A percentile compares a stretch with the other conserved stretches of the same genome.
Evolutionary conservation across 1,284 basidiomycete species (phyloP).

Genomic region (Ceratobasidium sp.): DNA sequence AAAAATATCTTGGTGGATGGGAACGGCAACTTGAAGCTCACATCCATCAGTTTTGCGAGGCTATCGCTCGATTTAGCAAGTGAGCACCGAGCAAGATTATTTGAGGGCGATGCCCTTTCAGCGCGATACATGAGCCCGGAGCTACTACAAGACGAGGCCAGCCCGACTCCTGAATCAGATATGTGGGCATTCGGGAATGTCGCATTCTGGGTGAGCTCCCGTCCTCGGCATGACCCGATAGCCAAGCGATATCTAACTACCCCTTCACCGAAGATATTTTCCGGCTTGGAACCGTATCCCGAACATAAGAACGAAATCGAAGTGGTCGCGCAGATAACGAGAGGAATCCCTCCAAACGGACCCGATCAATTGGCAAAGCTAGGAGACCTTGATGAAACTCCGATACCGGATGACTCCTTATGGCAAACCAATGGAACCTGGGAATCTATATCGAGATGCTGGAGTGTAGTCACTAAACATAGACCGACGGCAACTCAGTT

Average conservation of each 20-base stretch:
- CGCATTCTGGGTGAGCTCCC: constrained; percentile 20
- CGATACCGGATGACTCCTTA: no score
- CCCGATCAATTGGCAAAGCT: neutral
- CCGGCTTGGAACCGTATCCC: constrained; percentile 21
- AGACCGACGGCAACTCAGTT: constrained; percentile 18
- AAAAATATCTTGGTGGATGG: constrained; percentile 32
- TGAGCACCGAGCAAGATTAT: neutral
- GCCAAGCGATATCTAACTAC: no score
- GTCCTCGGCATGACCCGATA: neutral
- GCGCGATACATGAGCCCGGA: constrained; percentile 38
- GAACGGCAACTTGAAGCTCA: constrained; percentile 21
- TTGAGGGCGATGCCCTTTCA: neutral
- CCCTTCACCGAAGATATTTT: constrained; percentile 27
- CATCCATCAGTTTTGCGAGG: constrained; percentile 11
- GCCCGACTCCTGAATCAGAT: constrained; percentile 29
- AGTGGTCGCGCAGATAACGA: constrained; percentile 2
- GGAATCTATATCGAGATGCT: constrained; percentile 27
- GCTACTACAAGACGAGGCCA: neutral
- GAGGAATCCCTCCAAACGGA: constrained; percentile 16
- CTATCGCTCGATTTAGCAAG: neutral
- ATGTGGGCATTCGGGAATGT: constrained; percentile 43
- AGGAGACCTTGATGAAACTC: neutral
- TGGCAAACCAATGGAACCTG: constrained; percentile 35
- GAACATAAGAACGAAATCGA: constrained; percentile 1
- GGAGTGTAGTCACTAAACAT: neutral